phyloP scores from a whole-genome alignment of 345 rosid genomes.

The Corchorus capsularis region DNA sequence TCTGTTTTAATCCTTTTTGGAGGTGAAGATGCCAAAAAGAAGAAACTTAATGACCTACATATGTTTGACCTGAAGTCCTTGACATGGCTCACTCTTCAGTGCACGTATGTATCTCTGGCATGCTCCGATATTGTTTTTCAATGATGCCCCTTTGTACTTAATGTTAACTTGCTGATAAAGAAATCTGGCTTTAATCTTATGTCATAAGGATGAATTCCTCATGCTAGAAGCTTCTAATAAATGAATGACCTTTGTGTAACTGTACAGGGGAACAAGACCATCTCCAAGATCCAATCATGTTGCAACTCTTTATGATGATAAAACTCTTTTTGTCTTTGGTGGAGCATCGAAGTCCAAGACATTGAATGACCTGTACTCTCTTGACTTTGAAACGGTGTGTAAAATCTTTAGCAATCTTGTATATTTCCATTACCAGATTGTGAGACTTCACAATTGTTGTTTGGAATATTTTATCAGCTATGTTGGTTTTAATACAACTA shows the following conservation, averaged over 20 bases:
- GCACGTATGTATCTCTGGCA: constrained; percentile 68
- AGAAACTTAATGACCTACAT: constrained; percentile 88
- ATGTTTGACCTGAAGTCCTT: constrained; percentile 95
- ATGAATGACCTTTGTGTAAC: background rate
- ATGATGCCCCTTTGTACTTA: background rate
- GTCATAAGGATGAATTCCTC: background rate
- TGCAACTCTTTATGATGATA: constrained; percentile 83
- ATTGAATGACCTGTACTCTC: constrained; percentile 88
- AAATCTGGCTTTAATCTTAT: constrained; percentile 2
- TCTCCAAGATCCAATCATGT: constrained; percentile 88
- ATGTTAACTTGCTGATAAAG: constrained; percentile 8
- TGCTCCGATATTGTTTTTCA: constrained; percentile 1
- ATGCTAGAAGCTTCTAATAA: background rate
- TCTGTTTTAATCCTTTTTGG: constrained; percentile 83
- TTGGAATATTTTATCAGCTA: constrained; percentile 4
- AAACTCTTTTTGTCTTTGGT: constrained; percentile 78
- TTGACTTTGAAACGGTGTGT: constrained; percentile 91
- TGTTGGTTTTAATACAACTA: constrained; percentile 3
- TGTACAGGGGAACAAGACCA: constrained; percentile 80
- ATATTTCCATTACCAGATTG: constrained; percentile 8
- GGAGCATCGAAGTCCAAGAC: constrained; percentile 83
- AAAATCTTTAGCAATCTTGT: constrained; percentile 1
- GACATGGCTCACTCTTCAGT: constrained; percentile 96
- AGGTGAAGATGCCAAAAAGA: constrained; percentile 90
- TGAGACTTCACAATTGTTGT: constrained; percentile 2